These are phyloP conservation scores for Rhodotorula mucilaginosa DNA, from an alignment of 1,284 basidiomycete species.

Conservation along the genomic window DNA sequence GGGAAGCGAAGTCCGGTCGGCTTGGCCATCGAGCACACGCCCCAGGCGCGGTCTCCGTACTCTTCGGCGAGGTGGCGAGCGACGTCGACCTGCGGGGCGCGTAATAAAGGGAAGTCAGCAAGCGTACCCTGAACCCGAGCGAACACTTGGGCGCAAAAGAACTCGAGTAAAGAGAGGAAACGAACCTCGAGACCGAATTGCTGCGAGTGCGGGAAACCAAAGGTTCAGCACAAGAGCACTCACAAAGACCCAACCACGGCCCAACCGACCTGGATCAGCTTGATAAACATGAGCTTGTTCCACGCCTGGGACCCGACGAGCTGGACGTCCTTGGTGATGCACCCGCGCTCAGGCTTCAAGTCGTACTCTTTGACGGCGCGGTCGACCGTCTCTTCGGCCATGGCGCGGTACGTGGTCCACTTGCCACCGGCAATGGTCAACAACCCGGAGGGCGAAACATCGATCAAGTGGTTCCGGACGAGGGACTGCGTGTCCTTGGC, in stretches of 20 bases:
- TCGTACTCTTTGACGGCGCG: slow-evolving; percentile 76
- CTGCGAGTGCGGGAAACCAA: slow-evolving; percentile 48
- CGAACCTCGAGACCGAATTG: slow-evolving; percentile 51
- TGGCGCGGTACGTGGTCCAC: slow-evolving; percentile 90
- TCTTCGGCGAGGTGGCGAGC: slow-evolving; percentile 89
- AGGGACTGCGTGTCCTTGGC: slow-evolving; percentile 80
- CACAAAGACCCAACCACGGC: too few relatives aligned
- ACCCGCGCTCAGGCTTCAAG: slow-evolving; percentile 59
- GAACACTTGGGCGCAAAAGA: background rate
- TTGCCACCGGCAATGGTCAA: slow-evolving; percentile 96
- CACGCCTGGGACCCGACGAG: slow-evolving; percentile 92
- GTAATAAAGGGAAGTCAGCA: background rate
- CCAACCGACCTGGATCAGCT: slow-evolving; percentile 62
- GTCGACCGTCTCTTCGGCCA: slow-evolving; percentile 96
- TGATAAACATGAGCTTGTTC: slow-evolving; percentile 96
- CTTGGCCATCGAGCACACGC: slow-evolving; percentile 76
- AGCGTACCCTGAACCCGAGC: background rate
- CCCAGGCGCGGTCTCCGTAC: slow-evolving; percentile 91
- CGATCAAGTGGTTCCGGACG: slow-evolving; percentile 92
- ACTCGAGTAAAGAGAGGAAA: slow-evolving; percentile 51
- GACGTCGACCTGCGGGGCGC: slow-evolving; percentile 62
- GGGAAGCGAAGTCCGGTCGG: slow-evolving; percentile 80
- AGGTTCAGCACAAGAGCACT: too few relatives aligned
- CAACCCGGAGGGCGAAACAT: slow-evolving; percentile 75
- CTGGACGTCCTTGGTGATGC: slow-evolving; percentile 76